Evolutionary conservation across 371 early-diverging fungal species (phyloP).

Genomic region (Encephalitozoon cuniculi): DNA sequence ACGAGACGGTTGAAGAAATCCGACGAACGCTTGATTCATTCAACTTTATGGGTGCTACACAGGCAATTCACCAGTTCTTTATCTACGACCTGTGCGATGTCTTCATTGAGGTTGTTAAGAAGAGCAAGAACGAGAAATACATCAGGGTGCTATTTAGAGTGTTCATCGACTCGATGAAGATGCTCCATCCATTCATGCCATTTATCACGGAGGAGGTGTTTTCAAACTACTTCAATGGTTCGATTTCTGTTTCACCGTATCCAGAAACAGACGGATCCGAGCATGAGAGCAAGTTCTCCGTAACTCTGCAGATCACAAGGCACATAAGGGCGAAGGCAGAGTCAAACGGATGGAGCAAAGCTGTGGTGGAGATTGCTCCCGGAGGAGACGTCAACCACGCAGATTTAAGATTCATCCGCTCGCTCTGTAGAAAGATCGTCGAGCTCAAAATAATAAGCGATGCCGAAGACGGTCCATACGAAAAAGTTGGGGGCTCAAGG

Average conservation of each 20-base stretch:
- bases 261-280: background rate
- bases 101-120: constrained; percentile 69
- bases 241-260: background rate
- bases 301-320: background rate
- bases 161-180: constrained; percentile 75
- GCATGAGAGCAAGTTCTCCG: background rate
- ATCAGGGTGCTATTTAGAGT: constrained; percentile 65
- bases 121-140: constrained; percentile 47
- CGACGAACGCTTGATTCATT: constrained; percentile 70
- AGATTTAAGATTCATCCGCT: background rate
- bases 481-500: background rate
- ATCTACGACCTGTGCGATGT: constrained; percentile 91
- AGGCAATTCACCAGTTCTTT: constrained; percentile 81
- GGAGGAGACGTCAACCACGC: background rate
- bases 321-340: background rate
- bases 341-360: background rate
- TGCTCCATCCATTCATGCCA: constrained; percentile 96
- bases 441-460: background rate
- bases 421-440: background rate
- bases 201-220: constrained; percentile 96
- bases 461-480: too few species aligned
- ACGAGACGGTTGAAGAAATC: constrained; percentile 68
- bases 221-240: constrained; percentile 20
- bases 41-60: constrained; percentile 87
- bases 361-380: background rate